Evolutionary conservation across 1,139 yeast species (phyloP).

Genomic region (Nakaseomyces glabratus): DNA sequence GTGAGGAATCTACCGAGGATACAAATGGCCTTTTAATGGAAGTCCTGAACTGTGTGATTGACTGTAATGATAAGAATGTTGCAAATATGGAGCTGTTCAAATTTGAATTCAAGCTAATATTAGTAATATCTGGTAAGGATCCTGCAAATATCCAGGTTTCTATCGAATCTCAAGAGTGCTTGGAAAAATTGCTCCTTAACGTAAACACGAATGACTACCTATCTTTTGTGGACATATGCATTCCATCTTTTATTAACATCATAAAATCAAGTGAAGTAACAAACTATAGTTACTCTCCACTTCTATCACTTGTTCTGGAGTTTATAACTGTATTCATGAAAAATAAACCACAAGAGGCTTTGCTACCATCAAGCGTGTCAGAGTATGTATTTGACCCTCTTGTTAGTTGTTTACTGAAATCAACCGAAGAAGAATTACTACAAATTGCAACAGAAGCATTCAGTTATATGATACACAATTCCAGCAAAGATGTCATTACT

Average conservation of each 20-base stretch:
- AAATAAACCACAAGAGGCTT: conserved; percentile 24
- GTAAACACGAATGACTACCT: conserved; percentile 41
- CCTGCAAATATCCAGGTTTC: conserved; percentile 64
- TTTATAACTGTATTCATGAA: conserved; percentile 39
- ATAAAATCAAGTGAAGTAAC: conserved; percentile 20
- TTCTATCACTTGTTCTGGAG: conserved; percentile 59
- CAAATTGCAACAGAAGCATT: conserved; percentile 74
- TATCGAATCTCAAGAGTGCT: conserved; percentile 50
- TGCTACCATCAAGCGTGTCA: conserved; percentile 37
- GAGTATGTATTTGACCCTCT: conserved; percentile 39
- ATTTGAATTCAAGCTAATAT: conserved; percentile 46
- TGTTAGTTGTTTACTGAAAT: conserved; percentile 42
- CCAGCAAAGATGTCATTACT: conserved; percentile 39
- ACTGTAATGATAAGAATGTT: conserved; percentile 31
- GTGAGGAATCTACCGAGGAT: conserved; percentile 68
- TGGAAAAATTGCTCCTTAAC: conserved; percentile 47
- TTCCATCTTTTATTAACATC: conserved; percentile 27
- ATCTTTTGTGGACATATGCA: conserved; percentile 28
- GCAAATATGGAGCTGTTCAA: conserved; percentile 31
- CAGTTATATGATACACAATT: conserved; percentile 48
- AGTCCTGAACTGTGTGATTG: conserved; percentile 45
- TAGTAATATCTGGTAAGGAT: conserved; percentile 61
- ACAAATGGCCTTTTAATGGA: conserved; percentile 72
- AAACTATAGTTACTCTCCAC: conserved; percentile 40
- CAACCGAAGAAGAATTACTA: conserved; percentile 70